phyloP scores from a whole-genome alignment of 805 yeast species.

The Cyberlindnera japonica region DNA sequence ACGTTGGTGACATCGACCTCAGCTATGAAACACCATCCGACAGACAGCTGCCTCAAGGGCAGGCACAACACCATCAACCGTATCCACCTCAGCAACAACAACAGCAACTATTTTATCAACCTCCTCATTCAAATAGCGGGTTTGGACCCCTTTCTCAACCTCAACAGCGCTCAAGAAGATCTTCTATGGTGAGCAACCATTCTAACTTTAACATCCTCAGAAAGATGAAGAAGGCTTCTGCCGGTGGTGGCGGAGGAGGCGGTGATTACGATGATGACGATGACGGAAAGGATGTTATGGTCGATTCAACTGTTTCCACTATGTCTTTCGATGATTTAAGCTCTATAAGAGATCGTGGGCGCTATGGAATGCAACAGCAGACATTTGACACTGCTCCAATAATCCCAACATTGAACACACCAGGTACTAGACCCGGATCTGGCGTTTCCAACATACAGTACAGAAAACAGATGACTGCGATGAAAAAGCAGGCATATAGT shows the following conservation, averaged over 20 bases:
- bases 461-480: slow-evolving; percentile 64
- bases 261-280: slow-evolving; percentile 35
- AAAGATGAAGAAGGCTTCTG: slow-evolving; percentile 12
- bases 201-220: slow-evolving; percentile 14
- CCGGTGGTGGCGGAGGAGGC: slow-evolving; percentile 13
- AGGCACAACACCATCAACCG: slow-evolving; percentile 9
- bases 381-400: slow-evolving; percentile 62
- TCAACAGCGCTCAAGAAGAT: slow-evolving; percentile 19
- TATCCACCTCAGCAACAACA: slow-evolving; percentile 13
- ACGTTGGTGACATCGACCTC: slow-evolving; percentile 44
- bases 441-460: slow-evolving; percentile 54
- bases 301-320: slow-evolving; percentile 33
- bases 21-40: slow-evolving; percentile 37
- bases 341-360: slow-evolving; percentile 61
- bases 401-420: slow-evolving; percentile 61
- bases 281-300: slow-evolving; percentile 34
- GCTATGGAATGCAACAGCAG: slow-evolving; percentile 47
- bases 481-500: slow-evolving; percentile 53
- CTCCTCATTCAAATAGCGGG: slow-evolving; percentile 12
- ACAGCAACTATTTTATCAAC: slow-evolving; percentile 18
- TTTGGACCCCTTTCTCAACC: slow-evolving; percentile 15
- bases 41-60: slow-evolving; percentile 4
- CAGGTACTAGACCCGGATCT: slow-evolving; percentile 20
- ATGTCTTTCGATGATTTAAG: slow-evolving; percentile 63
- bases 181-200: slow-evolving; percentile 18